phyloP scores from a whole-genome alignment of 257 asterid species.

The Solanum stenotomum region DNA sequence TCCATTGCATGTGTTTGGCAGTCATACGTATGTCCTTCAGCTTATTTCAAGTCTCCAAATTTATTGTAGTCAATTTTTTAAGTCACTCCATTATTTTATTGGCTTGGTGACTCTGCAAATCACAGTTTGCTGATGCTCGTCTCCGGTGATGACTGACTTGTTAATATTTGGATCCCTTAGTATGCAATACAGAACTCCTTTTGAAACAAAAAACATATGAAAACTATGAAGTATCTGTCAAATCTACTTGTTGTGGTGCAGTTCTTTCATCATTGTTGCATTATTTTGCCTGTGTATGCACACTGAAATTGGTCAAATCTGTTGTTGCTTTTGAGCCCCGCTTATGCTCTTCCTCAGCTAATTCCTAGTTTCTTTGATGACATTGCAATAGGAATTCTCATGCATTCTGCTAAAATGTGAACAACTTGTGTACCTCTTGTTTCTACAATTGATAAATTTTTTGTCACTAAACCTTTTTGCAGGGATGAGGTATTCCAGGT shows the following conservation, averaged over 20 bases:
- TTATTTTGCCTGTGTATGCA: background rate
- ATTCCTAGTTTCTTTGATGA: background rate
- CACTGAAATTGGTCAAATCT: background rate
- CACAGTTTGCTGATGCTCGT: background rate
- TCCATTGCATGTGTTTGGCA: slow-evolving; percentile 69
- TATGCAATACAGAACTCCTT: background rate
- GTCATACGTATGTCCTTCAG: slow-evolving; percentile 58
- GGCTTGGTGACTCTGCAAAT: background rate
- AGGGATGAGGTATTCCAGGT: slow-evolving; percentile 98
- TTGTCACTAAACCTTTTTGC: slow-evolving; percentile 3
- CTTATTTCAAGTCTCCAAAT: background rate
- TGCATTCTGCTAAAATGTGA: background rate
- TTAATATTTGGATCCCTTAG: background rate
- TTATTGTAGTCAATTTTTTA: background rate
- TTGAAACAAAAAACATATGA: background rate
- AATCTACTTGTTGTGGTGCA: background rate
- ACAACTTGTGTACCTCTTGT: background rate
- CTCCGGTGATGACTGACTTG: background rate
- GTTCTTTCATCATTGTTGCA: background rate
- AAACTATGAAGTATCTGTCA: background rate
- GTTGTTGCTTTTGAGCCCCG: background rate
- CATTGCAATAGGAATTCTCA: background rate
- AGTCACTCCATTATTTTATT: background rate
- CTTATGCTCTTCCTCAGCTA: background rate
- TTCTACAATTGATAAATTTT: background rate